Evolutionary conservation across 2,329 filamentous ascomycete species (phyloP).

Genomic region (Fusarium secorum): DNA sequence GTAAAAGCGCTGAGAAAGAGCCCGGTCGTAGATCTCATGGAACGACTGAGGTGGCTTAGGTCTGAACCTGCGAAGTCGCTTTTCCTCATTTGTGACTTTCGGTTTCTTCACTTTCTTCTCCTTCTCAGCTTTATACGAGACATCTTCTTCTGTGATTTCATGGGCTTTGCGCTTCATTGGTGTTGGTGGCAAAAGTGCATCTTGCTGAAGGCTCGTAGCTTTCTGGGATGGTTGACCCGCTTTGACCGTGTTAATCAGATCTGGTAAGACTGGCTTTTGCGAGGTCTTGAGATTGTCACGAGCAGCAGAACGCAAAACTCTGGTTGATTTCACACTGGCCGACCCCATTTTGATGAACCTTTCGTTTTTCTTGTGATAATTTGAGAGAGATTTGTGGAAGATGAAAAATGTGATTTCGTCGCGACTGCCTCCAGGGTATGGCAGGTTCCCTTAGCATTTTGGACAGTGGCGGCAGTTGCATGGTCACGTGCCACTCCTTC

Average conservation of each 20-base stretch:
- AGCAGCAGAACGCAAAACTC: neutral
- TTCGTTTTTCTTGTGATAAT: neutral
- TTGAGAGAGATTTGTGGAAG: neutral
- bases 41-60: conserved; percentile 48
- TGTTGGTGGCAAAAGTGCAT: neutral
- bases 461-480: neutral
- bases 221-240: conserved; percentile 7
- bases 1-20: conserved; percentile 55
- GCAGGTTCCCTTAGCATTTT: neutral
- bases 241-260: neutral
- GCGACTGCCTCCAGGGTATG: conserved; percentile 20
- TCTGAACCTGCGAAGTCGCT: conserved; percentile 48
- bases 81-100: conserved; percentile 40
- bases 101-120: conserved; percentile 27
- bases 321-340: neutral
- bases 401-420: neutral
- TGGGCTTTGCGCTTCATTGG: conserved; percentile 31
- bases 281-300: neutral
- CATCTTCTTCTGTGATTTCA: neutral
- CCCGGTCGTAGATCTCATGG: conserved; percentile 49
- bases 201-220: conserved; percentile 5
- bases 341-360: conserved; percentile 7
- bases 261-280: neutral
- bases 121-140: neutral
- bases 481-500: conserved; percentile 19